A percentile compares a stretch with the other conserved stretches of the same genome.
phyloP scores from a whole-genome alignment of 129 eudicot genomes.

The Artemisia argyi region DNA sequence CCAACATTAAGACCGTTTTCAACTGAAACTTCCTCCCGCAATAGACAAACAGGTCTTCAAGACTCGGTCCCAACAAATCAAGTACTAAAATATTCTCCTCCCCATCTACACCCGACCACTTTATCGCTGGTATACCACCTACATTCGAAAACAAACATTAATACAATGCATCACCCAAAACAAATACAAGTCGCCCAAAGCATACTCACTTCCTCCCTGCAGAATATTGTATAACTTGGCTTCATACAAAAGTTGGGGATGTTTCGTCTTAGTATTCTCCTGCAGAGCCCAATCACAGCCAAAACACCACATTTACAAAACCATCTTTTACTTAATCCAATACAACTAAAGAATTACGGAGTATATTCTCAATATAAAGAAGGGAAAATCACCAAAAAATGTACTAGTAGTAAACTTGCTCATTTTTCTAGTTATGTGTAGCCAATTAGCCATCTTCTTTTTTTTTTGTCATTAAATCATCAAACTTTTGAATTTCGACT shows the following conservation, averaged over 20 bases:
- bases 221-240: slow-evolving; percentile 88
- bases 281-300: slow-evolving; percentile 29
- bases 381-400: too few relatives aligned
- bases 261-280: slow-evolving; percentile 92
- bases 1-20: slow-evolving; percentile 94
- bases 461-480: too few relatives aligned
- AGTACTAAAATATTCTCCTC: slow-evolving; percentile 90
- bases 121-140: slow-evolving; percentile 93
- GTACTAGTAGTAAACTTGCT: too few relatives aligned
- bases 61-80: slow-evolving; percentile 97
- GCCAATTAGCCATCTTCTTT: too few relatives aligned
- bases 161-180: neutral
- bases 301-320: too few relatives aligned
- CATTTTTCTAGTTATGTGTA: too few relatives aligned
- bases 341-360: too few relatives aligned
- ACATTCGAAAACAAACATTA: slow-evolving; percentile 20
- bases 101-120: slow-evolving; percentile 94
- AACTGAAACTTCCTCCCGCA: slow-evolving; percentile 91
- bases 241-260: slow-evolving; percentile 94
- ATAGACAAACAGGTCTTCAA: slow-evolving; percentile 90
- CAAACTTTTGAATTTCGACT: too few relatives aligned
- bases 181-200: neutral
- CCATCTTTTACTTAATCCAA: too few relatives aligned
- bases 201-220: slow-evolving; percentile 95
- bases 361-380: too few relatives aligned